Evolutionary conservation across 208 protist genomes (phyloP).

Genomic region (Strigomonas galati): DNA sequence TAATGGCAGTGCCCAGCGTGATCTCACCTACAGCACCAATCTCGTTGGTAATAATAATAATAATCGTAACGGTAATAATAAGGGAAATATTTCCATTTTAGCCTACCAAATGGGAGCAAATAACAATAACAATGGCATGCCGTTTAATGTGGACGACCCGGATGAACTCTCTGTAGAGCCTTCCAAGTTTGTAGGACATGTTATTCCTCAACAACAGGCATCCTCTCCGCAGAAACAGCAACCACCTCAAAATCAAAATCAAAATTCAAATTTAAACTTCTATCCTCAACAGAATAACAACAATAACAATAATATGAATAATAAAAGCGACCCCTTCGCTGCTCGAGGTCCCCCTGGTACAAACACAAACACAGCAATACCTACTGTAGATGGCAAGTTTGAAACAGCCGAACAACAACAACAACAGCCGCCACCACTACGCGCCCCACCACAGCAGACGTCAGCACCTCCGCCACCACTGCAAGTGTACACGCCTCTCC

Average conservation of each 20-base stretch:
- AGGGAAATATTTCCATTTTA: constrained; percentile 8
- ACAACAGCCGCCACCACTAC: background rate
- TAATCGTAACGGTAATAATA: background rate
- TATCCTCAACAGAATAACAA: background rate
- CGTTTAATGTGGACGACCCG: background rate
- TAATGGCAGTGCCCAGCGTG: background rate
- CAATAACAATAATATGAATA: constrained; percentile 1
- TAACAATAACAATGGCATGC: background rate
- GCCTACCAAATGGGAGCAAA: constrained; percentile 9
- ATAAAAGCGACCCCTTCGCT: too few relatives aligned
- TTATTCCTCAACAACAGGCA: background rate
- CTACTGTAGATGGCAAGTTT: background rate
- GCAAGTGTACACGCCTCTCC: too few relatives aligned
- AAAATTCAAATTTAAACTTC: background rate
- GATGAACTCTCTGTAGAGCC: constrained; percentile 46
- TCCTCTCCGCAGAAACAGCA: background rate
- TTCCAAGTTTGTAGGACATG: constrained; percentile 30
- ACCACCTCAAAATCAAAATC: constrained; percentile 2
- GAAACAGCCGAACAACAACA: background rate
- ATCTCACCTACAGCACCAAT: constrained; percentile 8
- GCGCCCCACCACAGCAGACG: background rate
- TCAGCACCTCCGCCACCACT: background rate
- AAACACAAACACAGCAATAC: constrained; percentile 4
- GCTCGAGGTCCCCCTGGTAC: background rate
- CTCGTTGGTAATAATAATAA: background rate